These are phyloP conservation scores for Colletotrichum magnum DNA, from an alignment of 2,329 filamentous ascomycete genomes.

Conservation along the genomic window DNA sequence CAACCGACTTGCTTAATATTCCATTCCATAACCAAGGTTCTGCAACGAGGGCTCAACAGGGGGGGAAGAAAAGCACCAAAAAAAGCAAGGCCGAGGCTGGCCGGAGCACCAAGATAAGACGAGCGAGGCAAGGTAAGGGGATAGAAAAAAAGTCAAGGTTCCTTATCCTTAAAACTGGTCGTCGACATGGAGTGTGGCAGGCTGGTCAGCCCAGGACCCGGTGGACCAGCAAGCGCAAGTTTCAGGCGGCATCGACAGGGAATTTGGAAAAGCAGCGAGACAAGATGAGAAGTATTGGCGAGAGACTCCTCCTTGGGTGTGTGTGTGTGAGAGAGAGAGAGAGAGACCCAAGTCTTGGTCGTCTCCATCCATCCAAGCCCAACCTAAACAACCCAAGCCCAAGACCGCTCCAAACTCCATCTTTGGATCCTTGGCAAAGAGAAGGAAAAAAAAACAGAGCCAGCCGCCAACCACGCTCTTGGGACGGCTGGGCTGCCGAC, in stretches of 20 bases:
- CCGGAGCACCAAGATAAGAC: background rate
- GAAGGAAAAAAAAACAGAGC: background rate
- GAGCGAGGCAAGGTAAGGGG: background rate
- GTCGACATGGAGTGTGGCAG: background rate
- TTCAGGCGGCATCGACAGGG: slow-evolving; percentile 39
- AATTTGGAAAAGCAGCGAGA: slow-evolving; percentile 9
- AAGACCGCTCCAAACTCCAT: slow-evolving; percentile 28
- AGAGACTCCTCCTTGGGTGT: slow-evolving; percentile 19
- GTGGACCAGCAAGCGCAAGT: slow-evolving; percentile 34
- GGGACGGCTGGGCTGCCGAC: slow-evolving; percentile 5
- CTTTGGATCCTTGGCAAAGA: slow-evolving; percentile 37
- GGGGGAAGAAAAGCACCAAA: background rate
- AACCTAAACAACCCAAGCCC: background rate
- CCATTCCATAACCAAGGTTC: background rate
- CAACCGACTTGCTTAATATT: too few species aligned
- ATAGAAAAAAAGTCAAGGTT: background rate
- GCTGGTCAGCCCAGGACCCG: slow-evolving; percentile 27
- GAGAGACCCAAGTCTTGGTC: slow-evolving; percentile 4
- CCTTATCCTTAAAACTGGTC: background rate
- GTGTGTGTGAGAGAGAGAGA: too few species aligned
- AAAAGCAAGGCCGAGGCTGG: background rate
- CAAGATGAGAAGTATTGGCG: slow-evolving; percentile 11
- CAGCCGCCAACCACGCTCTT: slow-evolving; percentile 23
- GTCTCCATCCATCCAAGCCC: background rate
- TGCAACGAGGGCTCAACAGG: background rate